Evolutionary conservation across 768 basidiomycete genomes (phyloP), one percentile per base, ranked within the genome.

Genomic region (Coprinellus micaceus): DNA sequence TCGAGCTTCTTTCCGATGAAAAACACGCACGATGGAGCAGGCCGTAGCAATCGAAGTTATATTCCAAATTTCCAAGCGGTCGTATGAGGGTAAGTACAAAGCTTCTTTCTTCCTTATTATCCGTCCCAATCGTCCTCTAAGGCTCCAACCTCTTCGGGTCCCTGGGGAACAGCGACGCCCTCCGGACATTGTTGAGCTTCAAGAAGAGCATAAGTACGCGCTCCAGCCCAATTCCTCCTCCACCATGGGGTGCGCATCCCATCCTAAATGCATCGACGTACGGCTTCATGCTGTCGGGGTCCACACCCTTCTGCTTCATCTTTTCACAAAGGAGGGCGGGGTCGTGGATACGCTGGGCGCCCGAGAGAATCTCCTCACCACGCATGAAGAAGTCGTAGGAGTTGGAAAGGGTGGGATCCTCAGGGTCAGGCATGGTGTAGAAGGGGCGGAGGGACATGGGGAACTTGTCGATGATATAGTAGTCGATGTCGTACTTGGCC

Each of bases 341-440:
- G 62, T 98, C 94, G 73, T 99, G 97, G 54, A 98, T 87, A 72
- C 97, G 94, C 71, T 99, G 97, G 25, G 96, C 97, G 15, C 97
- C 97, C 3, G 96, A 98, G 39, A 98, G 80, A 66, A 99, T 98
- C 72, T 99, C 97, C 74, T 99, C 94, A 11, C 97, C 97, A 29
- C 97, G 85, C 96, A 99, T 98, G 82, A 99, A 98, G 76, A 99
- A 98, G 74, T 99, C 97, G 72, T 98, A 99, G 22, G 97, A 98
- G 74, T 98, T 98, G 50, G 97, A 98, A 39, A 97, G 77, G 7
- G 84, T 85, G 6, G 91, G 86, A 72, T 98, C 89, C 60, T 82
- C 78, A 12, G 96, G 84, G 75, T 99, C 97, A 55, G 95, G 91
- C 97, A 99, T 98, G 54, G 97, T 99, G 75, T 99, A 99, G 77